Percentiles rank a stretch among this genome's conserved stretches.
phyloP scores from a whole-genome alignment of 2,329 filamentous ascomycete species.

The Alternaria burnsii region DNA sequence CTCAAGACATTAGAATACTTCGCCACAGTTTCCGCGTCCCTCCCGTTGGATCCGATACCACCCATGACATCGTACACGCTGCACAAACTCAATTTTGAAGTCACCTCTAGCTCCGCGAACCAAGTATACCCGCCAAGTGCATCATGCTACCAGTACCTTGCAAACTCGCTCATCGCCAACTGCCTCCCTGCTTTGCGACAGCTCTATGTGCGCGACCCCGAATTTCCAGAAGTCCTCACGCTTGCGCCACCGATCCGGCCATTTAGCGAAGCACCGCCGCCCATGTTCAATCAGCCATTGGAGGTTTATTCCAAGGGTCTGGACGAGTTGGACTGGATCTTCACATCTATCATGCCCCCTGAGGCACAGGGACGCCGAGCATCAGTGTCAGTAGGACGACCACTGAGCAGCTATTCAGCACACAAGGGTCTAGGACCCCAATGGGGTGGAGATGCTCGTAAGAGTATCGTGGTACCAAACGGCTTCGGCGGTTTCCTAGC shows the following conservation, averaged over 20 bases:
- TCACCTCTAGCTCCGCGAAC: constrained; percentile 69
- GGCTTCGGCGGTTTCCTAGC: constrained; percentile 72
- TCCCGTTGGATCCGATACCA: constrained; percentile 66
- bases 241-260: constrained; percentile 70
- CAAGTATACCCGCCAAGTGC: constrained; percentile 62
- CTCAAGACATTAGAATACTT: constrained; percentile 68
- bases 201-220: constrained; percentile 85
- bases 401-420: constrained; percentile 56
- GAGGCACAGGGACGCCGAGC: constrained; percentile 55
- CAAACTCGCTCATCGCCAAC: constrained; percentile 79
- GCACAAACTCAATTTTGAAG: constrained; percentile 80
- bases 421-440: constrained; percentile 60
- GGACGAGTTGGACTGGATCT: constrained; percentile 73
- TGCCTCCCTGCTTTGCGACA: constrained; percentile 76
- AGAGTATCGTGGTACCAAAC: constrained; percentile 71
- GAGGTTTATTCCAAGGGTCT: constrained; percentile 73
- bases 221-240: constrained; percentile 82
- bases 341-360: constrained; percentile 65
- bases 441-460: constrained; percentile 67
- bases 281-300: constrained; percentile 64
- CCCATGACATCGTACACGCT: constrained; percentile 75
- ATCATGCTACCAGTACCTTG: constrained; percentile 85
- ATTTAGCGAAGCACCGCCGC: constrained; percentile 55
- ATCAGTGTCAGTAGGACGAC: constrained; percentile 53
- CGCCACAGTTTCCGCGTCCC: constrained; percentile 64